Conservation (phyloP, 768 basidiomycete genomes). For the Tricholoma saponaceum region DNA sequence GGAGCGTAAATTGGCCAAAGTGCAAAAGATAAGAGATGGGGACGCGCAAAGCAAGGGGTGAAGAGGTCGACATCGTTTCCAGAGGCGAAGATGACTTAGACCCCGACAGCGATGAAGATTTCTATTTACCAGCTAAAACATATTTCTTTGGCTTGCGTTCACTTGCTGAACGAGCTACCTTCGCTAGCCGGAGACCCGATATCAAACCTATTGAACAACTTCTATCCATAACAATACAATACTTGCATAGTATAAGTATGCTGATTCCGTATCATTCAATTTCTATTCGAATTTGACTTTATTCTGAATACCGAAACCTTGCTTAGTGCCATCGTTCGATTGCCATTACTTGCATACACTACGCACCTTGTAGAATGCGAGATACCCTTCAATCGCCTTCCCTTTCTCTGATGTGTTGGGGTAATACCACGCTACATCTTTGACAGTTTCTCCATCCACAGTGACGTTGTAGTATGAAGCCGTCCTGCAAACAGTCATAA, state of each 20-base stretch:
- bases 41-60: neutral
- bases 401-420: constrained; percentile 51
- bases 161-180: neutral
- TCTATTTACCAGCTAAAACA: neutral
- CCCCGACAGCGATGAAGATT: neutral
- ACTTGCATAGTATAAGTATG: too few relatives aligned
- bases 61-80: too few relatives aligned
- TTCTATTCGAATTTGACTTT: constrained; percentile 31
- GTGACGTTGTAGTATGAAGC: constrained; percentile 65
- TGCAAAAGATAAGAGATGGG: neutral
- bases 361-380: constrained; percentile 76
- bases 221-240: too few relatives aligned
- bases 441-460: constrained; percentile 42
- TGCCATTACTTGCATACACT: neutral
- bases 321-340: neutral
- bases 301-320: constrained; percentile 22
- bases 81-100: neutral
- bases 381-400: constrained; percentile 55
- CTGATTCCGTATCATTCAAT: too few relatives aligned
- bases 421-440: constrained; percentile 73
- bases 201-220: too few relatives aligned
- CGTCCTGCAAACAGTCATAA: constrained; percentile 29
- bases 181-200: too few relatives aligned
- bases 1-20: neutral
- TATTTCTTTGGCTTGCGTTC: neutral